Evolutionary conservation across 202 grass and related monocot genomes (phyloP).

Genomic region (Miscanthus sacchariflorus): DNA sequence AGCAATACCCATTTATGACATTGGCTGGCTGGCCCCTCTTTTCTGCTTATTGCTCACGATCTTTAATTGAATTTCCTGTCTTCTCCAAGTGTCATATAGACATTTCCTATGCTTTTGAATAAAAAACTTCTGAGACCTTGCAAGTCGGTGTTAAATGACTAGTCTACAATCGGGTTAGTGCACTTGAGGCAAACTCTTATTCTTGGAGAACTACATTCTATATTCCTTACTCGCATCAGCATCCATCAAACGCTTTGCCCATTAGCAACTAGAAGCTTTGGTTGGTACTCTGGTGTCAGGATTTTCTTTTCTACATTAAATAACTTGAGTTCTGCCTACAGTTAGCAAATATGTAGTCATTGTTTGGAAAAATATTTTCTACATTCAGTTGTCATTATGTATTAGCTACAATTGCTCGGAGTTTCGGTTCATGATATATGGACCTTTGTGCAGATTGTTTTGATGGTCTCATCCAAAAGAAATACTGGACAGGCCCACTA

Average conservation of each 20-base stretch:
- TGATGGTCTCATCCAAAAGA: conserved; percentile 72
- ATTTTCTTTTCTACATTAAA: conserved; percentile 23
- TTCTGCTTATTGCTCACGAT: not conserved
- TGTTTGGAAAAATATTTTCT: conserved; percentile 13
- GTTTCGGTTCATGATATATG: conserved; percentile 38
- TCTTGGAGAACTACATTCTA: not conserved
- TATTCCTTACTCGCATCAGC: conserved; percentile 5
- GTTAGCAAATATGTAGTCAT: conserved; percentile 9
- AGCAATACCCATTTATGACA: not conserved
- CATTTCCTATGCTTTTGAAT: conserved; percentile 8
- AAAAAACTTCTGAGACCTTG: not conserved
- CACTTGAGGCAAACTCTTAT: not conserved
- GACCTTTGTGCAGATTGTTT: conserved; percentile 80
- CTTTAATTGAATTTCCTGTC: not conserved
- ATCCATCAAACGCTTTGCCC: conserved; percentile 14
- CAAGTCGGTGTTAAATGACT: not conserved
- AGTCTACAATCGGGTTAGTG: not conserved
- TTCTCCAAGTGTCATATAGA: not conserved
- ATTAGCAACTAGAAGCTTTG: conserved; percentile 13
- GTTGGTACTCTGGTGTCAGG: not conserved
- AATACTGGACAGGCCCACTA: conserved; percentile 77
- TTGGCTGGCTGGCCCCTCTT: not conserved
- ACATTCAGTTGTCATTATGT: conserved; percentile 23
- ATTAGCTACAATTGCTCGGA: conserved; percentile 1
- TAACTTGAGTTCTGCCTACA: conserved; percentile 20